Evolutionary conservation across 2,329 filamentous ascomycete genomes (phyloP), one percentile per base, ranked within the genome.

Genomic region (Phialocephala sp.): DNA sequence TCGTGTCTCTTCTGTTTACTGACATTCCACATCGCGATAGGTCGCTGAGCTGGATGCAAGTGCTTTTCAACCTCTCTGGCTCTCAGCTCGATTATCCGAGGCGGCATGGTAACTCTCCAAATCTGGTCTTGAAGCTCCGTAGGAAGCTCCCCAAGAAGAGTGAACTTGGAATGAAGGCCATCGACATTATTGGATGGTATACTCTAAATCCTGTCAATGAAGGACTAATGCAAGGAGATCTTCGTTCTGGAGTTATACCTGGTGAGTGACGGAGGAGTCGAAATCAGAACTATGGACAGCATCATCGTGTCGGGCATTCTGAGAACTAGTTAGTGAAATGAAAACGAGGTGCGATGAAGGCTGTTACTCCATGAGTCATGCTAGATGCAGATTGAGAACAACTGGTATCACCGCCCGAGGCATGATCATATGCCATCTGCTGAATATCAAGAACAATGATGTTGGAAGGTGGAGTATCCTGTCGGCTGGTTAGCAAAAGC

Each of bases 91-190:
- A 50, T 11, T 24, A 50, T 50, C 12, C 45, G 45, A 50, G 45
- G 45, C 3, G 24, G 20, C 45, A 50, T 50, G 45, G 45, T 50
- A 9, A 20, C 45, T 50, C 8, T 50, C 45, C 45, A 50, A 12
- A 50, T 50, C 22, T 50, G 45, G 45, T 50, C 45, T 50, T 50
- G 45, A 24, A 50, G 45, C 22, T 50, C 45, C 3, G 45, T 50
- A 27, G 45, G 45, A 24, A 50, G 45, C 22, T 50, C 20, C 4
- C 8, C n/a, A 27, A 50, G 22, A 24, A 24, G 45, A 4, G 20
- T 11, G 45, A 50, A 50, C 11, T 27, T 50, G 11, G 45, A 27
- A 32, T 32, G 27, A 9, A 50, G 45, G 20, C 22, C n/a, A 18
- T 50, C 45, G 8, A 11, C 6, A 32, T 32, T 32, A 32, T 32